Base-by-base conservation (phyloP, 129 eudicot genomes). In the Tagetes patula region DNA sequence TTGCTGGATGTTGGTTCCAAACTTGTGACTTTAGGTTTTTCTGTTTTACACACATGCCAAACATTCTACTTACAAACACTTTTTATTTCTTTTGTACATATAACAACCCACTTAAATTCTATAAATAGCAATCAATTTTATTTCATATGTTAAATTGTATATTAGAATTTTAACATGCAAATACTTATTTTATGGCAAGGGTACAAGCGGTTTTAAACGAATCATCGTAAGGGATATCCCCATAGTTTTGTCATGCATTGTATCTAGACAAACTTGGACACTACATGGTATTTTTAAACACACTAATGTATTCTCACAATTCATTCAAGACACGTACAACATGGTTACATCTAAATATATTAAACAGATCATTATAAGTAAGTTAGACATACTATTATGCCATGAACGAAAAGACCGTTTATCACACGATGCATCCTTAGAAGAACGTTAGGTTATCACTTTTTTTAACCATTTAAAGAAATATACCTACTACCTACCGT, bases 1-100 rank as follows among this genome's bases (percentile, higher is more conserved):
- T 8, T 56, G 78, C 47, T 74, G 70, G 78, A 61, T 10, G 14
- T 63, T 62, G 68, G 48, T 75, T 76, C 80, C 68, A 76, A 76
- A 55, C 74, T 67, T 76, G 80, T 67, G 38, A 20, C 61, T 55
- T 55, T 76, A 56, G 72, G 70, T 39, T 73, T 64, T 61, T 61
- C 10, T 61, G 67, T 61, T 61, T 60, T 11, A 36, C 63, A 56
- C 63, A 27, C 31, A 30, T 56, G 63, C 37, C 0, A 31, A 1
- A 8, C 63, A 55, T 27, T 14, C 61, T 14, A 54, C 33, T 55
- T 55, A 20, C 62, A 34, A 4, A 8, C 40, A 33, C 40, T 60
- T 33, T 36, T 60, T 20, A 55, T 55, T 48, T 14, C 0, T 14
- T 54, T 54, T 6, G 60, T 27, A 54, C 60, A 20, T 20, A 20